phyloP scores from a whole-genome alignment of 2,329 filamentous ascomycete genomes.

The Hortaea sp. region DNA sequence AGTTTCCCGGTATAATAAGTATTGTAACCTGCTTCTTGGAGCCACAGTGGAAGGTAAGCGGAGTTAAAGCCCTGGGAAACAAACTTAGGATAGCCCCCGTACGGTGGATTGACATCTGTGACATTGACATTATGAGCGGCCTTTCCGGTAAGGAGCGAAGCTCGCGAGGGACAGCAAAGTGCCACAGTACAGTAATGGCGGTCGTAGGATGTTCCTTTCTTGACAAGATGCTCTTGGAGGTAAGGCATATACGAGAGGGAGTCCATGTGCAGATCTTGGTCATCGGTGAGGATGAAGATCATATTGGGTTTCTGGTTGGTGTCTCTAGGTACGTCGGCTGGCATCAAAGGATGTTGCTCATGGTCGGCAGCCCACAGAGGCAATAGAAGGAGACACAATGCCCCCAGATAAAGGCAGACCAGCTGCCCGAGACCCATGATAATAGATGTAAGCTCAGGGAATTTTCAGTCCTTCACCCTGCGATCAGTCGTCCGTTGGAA shows the following conservation, averaged over 20 bases:
- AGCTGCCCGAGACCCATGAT: background rate
- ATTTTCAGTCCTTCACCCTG: too few species aligned
- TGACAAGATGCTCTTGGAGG: slow-evolving; percentile 45
- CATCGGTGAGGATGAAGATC: slow-evolving; percentile 58
- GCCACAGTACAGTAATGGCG: slow-evolving; percentile 59
- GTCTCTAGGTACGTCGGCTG: background rate
- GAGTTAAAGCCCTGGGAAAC: slow-evolving; percentile 54
- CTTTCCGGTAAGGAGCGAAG: slow-evolving; percentile 55
- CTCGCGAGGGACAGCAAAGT: slow-evolving; percentile 58
- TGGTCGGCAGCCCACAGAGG: background rate
- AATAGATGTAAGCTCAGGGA: too few species aligned
- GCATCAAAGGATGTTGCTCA: slow-evolving; percentile 1
- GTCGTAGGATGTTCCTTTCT: slow-evolving; percentile 49
- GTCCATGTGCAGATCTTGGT: slow-evolving; percentile 54
- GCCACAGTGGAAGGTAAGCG: slow-evolving; percentile 59
- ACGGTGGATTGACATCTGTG: slow-evolving; percentile 47
- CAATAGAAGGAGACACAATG: too few species aligned
- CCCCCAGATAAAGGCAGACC: background rate
- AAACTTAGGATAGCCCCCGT: slow-evolving; percentile 58
- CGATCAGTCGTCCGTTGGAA: too few species aligned
- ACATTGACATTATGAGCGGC: slow-evolving; percentile 63
- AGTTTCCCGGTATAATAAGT: slow-evolving; percentile 68
- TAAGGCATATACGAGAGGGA: slow-evolving; percentile 53
- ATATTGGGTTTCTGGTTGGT: slow-evolving; percentile 41
- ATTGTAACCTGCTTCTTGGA: slow-evolving; percentile 58